A percentile compares a stretch with the other conserved stretches of the same genome.
These are phyloP conservation scores for Monilinia aucupariae DNA, from an alignment of 2,329 filamentous ascomycete genomes.

Conservation along the genomic window DNA sequence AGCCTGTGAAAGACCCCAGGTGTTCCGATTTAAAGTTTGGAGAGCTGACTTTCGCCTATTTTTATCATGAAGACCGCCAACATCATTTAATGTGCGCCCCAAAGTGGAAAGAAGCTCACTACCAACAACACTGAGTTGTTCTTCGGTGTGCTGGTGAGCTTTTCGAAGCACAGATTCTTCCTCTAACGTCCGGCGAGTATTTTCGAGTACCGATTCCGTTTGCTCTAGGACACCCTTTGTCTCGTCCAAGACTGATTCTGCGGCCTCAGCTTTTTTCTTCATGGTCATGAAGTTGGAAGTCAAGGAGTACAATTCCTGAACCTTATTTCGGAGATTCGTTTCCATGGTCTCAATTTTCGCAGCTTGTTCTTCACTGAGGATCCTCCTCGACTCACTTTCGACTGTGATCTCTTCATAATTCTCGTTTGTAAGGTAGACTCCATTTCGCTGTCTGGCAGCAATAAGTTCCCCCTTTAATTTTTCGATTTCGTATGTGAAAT, in stretches of 20 bases:
- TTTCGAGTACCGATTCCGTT: constrained; percentile 75
- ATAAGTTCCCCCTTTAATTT: constrained; percentile 92
- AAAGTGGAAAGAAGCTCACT: constrained; percentile 72
- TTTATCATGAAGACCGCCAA: constrained; percentile 79
- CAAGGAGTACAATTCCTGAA: constrained; percentile 82
- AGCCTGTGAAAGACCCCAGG: constrained; percentile 71
- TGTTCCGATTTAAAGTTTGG: constrained; percentile 69
- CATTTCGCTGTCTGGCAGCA: constrained; percentile 85
- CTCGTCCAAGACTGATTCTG: constrained; percentile 64
- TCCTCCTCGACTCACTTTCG: constrained; percentile 85
- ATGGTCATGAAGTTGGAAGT: constrained; percentile 82
- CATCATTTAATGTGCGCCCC: constrained; percentile 70
- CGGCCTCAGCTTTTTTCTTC: constrained; percentile 84
- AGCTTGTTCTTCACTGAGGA: constrained; percentile 85
- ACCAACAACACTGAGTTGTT: constrained; percentile 67
- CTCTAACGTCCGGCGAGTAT: constrained; percentile 68
- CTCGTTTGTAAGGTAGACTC: constrained; percentile 87
- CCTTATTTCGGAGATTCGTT: constrained; percentile 82
- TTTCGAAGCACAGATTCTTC: constrained; percentile 76
- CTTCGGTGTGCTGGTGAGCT: constrained; percentile 82
- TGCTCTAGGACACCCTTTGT: constrained; percentile 79
- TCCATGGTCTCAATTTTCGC: constrained; percentile 93
- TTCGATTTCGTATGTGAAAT: constrained; percentile 90
- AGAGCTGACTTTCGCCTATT: constrained; percentile 79
- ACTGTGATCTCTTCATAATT: constrained; percentile 86